Evolutionary conservation across 148 eudicot species (phyloP), one percentile per base, ranked within the genome.

Genomic region (Diospyros lotus): DNA sequence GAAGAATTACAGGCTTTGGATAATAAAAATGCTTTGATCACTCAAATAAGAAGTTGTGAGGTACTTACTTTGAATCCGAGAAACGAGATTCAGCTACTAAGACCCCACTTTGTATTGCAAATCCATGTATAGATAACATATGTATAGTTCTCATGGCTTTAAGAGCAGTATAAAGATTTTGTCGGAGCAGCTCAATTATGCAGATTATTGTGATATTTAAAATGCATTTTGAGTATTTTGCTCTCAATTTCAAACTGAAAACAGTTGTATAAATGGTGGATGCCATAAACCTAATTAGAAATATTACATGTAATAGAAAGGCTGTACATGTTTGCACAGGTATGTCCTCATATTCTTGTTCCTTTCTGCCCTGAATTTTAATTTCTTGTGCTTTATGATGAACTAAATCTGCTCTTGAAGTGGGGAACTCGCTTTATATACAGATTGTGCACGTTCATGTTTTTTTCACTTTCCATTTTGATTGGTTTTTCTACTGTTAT

Each of bases 1-100:
- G 76, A 89, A 76, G 78, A 86, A 78, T 70, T 80, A 85, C 58
- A 89, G 78, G 83, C 93, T 94, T 60, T 92, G 97, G 98, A 69
- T 90, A 39, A 78, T 86, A 53, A 90, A 89, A 73, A 89, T 89
- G 96, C 73, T 90, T 5, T 92, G 82, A 83, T 61, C 58, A 68
- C 42, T 71, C 12, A 6, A 9, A 41, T 50, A 61, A 55, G 78
- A 74, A 18, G 38, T 18, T 54, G 44, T 17, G 46, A 18, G 40
- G n/a, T 59, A 5, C 14, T 65, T 66, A 60, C 42, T 51, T 18
- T 6, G 2, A 59, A 46, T 45, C 51, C 46, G 42, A 64, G 44
- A 2, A 64, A 71, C 1, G 74, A 58, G 64, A 58, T 55, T 72
- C 44, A 45, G 63, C 55, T 55, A 42, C 17, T 44, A 58, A 45